Evolutionary conservation across 148 eudicot genomes (phyloP).

Genomic region (Heliamphora exappendiculata): DNA sequence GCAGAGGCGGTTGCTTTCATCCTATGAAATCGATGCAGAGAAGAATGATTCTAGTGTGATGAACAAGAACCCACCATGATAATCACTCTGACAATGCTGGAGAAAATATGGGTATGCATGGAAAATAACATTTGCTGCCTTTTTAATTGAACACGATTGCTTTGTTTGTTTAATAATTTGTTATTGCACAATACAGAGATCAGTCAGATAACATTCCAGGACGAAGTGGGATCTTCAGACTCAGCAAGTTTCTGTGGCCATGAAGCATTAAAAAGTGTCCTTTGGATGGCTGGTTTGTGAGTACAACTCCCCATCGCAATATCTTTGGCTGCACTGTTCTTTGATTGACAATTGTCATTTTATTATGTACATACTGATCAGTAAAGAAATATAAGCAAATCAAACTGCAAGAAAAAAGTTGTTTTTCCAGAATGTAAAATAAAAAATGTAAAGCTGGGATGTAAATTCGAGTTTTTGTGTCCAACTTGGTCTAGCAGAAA

Average conservation of each 20-base stretch:
- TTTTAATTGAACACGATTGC: background rate
- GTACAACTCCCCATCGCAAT: background rate
- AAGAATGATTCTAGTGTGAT: conserved; percentile 19
- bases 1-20: conserved; percentile 50
- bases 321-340: background rate
- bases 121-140: background rate
- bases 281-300: background rate
- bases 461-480: conserved; percentile 5
- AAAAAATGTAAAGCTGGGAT: background rate
- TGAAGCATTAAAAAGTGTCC: background rate
- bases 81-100: conserved; percentile 14
- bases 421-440: conserved; percentile 15
- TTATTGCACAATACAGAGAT: background rate
- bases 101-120: conserved; percentile 8
- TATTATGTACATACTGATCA: background rate
- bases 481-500: too few relatives aligned
- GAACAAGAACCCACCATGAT: conserved; percentile 13
- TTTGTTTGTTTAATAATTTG: background rate
- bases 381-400: background rate
- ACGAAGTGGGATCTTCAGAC: background rate
- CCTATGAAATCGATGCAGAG: conserved; percentile 31
- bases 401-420: background rate
- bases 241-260: background rate
- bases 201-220: background rate
- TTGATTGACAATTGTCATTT: background rate